Percentiles rank a stretch among this genome's conserved stretches.
Conservation (phyloP, 1,139 yeast species). For the Debaryomyces coudertii region DNA sequence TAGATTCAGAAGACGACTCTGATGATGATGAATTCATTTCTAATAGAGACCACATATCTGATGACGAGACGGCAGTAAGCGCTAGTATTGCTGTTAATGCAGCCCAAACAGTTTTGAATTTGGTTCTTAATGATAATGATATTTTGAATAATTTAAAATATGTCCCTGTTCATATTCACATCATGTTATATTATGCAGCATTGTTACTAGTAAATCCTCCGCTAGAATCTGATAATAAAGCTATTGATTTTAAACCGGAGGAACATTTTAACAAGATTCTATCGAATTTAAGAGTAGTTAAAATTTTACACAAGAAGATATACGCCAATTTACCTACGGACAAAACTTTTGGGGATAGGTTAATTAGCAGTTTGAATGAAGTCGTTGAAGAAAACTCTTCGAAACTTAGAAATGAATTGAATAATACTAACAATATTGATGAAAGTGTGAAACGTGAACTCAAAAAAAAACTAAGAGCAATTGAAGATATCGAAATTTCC, state of each 20-base stretch:
- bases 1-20: constrained; percentile 30
- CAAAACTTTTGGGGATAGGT: constrained; percentile 51
- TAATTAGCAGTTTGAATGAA: constrained; percentile 48
- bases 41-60: constrained; percentile 40
- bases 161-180: constrained; percentile 72
- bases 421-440: constrained; percentile 13
- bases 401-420: constrained; percentile 15
- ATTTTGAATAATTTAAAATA: constrained; percentile 59
- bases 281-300: constrained; percentile 35
- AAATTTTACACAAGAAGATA: constrained; percentile 46
- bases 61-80: constrained; percentile 38
- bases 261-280: constrained; percentile 28
- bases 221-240: constrained; percentile 25
- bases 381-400: constrained; percentile 43
- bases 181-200: constrained; percentile 72
- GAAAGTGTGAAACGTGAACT: constrained; percentile 19
- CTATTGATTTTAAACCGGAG: constrained; percentile 19
- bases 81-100: constrained; percentile 61
- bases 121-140: constrained; percentile 63
- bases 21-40: constrained; percentile 38
- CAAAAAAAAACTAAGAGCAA: constrained; percentile 20
- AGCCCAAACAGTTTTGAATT: constrained; percentile 62
- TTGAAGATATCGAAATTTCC: constrained; percentile 21
- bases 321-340: constrained; percentile 56
- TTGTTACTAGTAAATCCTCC: constrained; percentile 58